Percentiles rank a stretch among this genome's conserved stretches.
These are phyloP conservation scores for Trichoderma arundinaceum DNA, from an alignment of 2,329 filamentous ascomycete species.

Conservation along the genomic window DNA sequence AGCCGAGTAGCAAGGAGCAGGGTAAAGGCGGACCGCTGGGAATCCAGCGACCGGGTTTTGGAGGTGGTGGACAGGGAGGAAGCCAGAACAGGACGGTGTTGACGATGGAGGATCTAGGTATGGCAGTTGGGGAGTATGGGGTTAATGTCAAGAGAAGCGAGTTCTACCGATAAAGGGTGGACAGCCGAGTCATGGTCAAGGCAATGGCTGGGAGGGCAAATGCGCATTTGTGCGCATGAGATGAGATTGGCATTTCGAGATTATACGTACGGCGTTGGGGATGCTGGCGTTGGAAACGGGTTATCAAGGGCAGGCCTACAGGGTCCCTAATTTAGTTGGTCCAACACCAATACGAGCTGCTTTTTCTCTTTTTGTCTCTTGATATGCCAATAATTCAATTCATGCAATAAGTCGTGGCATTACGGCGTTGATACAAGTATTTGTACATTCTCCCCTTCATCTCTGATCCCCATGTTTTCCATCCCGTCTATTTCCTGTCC, in stretches of 20 bases:
- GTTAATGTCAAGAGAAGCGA: constrained; percentile 97
- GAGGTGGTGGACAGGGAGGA: constrained; percentile 86
- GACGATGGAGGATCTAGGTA: constrained; percentile 98
- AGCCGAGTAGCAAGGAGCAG: constrained; percentile 62
- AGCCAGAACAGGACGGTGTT: constrained; percentile 91
- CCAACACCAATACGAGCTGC: constrained; percentile 14
- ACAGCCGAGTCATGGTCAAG: too few relatives aligned
- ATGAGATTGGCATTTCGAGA: constrained; percentile 2
- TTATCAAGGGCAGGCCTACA: constrained; percentile 3
- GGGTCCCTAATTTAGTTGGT: constrained; percentile 5
- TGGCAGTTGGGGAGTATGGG: constrained; percentile 97
- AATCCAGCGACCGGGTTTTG: constrained; percentile 78
- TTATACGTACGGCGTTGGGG: constrained; percentile 31
- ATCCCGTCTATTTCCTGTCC: constrained; percentile 46
- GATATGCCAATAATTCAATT: background rate
- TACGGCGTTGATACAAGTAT: constrained; percentile 40
- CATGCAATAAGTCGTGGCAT: constrained; percentile 21
- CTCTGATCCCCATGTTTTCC: constrained; percentile 32
- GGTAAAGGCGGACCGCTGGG: constrained; percentile 67
- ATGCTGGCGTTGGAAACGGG: constrained; percentile 11
- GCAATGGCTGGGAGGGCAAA: background rate
- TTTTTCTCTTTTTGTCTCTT: background rate
- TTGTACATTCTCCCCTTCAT: constrained; percentile 39
- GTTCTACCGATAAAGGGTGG: constrained; percentile 68
- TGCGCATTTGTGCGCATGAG: background rate